A percentile compares a stretch with the other conserved stretches of the same genome.
These are phyloP conservation scores for Trichoderma hamatum DNA, from an alignment of 2,329 filamentous ascomycete species.

Conservation along the genomic window DNA sequence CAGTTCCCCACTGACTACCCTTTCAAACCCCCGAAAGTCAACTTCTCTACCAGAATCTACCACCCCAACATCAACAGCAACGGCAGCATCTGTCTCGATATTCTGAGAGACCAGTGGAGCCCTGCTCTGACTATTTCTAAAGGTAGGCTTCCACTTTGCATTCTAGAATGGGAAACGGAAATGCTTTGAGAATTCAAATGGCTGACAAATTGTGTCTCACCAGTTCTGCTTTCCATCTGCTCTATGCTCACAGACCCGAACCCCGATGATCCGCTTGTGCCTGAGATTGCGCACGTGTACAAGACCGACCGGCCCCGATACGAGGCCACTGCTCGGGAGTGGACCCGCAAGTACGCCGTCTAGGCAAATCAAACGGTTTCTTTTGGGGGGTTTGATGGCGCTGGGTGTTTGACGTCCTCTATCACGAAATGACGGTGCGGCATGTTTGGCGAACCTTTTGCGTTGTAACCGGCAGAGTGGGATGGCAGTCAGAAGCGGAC, in stretches of 20 bases:
- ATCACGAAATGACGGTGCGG: slow-evolving; percentile 20
- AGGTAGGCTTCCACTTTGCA: slow-evolving; percentile 59
- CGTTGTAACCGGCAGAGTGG: slow-evolving; percentile 30
- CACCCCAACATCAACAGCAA: slow-evolving; percentile 99
- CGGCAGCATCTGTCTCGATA: slow-evolving; percentile 98
- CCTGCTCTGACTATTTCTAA: slow-evolving; percentile 98
- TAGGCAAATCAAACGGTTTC: slow-evolving; percentile 47
- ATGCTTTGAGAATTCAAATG: background rate
- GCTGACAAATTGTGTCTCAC: slow-evolving; percentile 25
- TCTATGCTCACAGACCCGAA: slow-evolving; percentile 99
- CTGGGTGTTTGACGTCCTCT: slow-evolving; percentile 35
- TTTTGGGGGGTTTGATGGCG: slow-evolving; percentile 30
- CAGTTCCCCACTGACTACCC: slow-evolving; percentile 99
- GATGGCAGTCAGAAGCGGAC: slow-evolving; percentile 6
- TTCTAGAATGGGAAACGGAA: background rate
- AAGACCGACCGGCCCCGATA: slow-evolving; percentile 97
- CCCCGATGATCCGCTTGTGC: slow-evolving; percentile 96
- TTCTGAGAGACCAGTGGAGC: slow-evolving; percentile 98
- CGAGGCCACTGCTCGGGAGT: slow-evolving; percentile 94
- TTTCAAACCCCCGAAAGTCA: slow-evolving; percentile 99
- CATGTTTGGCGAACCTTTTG: slow-evolving; percentile 29
- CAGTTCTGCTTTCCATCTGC: slow-evolving; percentile 97
- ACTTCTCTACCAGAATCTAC: slow-evolving; percentile 99
- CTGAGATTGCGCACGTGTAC: slow-evolving; percentile 99
- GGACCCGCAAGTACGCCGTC: slow-evolving; percentile 99